Base-by-base conservation (phyloP, 179 eudicot species). In the Vitellaria paradoxa region DNA sequence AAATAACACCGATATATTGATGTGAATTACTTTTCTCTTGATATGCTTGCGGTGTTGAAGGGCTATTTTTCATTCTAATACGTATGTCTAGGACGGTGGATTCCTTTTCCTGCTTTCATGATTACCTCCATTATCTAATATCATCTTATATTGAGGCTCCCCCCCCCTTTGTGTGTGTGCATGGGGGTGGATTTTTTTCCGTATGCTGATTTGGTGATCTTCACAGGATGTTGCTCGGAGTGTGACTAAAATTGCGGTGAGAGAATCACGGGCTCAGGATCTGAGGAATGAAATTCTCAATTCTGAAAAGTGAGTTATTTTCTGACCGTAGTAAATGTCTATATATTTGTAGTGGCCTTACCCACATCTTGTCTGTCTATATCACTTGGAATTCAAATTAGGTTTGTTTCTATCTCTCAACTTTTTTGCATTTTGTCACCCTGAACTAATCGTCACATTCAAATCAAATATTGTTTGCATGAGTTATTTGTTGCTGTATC, bases 231-330 rank as follows among this genome's bases (percentile, higher is more conserved):
- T 88, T 80, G 89, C 81, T 46, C 91, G 97, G 87, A 92, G 97
- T 72, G 92, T 96, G 77, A 96, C 99, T 74, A 87, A 89, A 81
- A 59, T 89, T 84, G 93, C 94, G 30, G 92, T 96, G 20, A 89
- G 92, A 81, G 99, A 96, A 88, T 84, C 98, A 15, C 88, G 98
- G 65, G 98, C 98, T 42, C 91, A 92, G 77, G 98, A 94, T 89
- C 83, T 96, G 67, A 87, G 96, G 74, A 92, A 91, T 50, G 98
- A 96, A 83, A 91, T 96, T 77, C 92, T 96, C 23, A 96, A 96
- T 77, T 92, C 97, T 73, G 97, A 92, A 56, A 94, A 91, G 99
- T 96, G 78, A 63, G 92, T 80, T 60, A 6, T 47, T 70, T 50
- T 53, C 46, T n/a, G 26, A 30, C 30, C 30, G 74, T 14, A 30